Evolutionary conservation across 179 eudicot species (phyloP).

Genomic region (Beta macrorhiza): DNA sequence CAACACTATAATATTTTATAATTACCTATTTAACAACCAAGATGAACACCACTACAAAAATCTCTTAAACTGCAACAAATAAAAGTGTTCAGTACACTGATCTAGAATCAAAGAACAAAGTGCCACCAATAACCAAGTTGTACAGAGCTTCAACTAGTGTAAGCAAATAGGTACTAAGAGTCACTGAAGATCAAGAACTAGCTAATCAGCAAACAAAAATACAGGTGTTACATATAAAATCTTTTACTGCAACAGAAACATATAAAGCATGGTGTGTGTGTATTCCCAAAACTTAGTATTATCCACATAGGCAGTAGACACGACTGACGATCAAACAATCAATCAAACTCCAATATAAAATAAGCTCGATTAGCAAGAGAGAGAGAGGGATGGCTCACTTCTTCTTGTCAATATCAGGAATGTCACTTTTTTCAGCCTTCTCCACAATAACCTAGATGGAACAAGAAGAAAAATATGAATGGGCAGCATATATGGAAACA

Average conservation of each 20-base stretch:
- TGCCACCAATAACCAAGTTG: neutral
- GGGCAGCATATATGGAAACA: neutral
- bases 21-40: neutral
- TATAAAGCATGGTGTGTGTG: neutral
- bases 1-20: too few species aligned
- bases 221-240: neutral
- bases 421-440: slow-evolving; percentile 70
- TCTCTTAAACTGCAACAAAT: too few species aligned
- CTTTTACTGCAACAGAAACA: neutral
- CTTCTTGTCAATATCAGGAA: slow-evolving; percentile 67
- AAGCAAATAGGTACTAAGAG: neutral
- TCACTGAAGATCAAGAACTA: neutral
- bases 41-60: neutral
- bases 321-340: neutral
- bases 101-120: neutral
- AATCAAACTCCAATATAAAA: neutral
- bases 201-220: neutral
- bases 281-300: neutral
- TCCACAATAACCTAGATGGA: slow-evolving; percentile 54
- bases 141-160: neutral
- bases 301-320: neutral
- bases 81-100: neutral
- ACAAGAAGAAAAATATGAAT: neutral
- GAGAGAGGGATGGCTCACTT: slow-evolving; percentile 38
- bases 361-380: neutral